Evolutionary conservation across 1,284 basidiomycete genomes (phyloP), one percentile per base, ranked within the genome.

Genomic region (Singerocomus rubriflavus): DNA sequence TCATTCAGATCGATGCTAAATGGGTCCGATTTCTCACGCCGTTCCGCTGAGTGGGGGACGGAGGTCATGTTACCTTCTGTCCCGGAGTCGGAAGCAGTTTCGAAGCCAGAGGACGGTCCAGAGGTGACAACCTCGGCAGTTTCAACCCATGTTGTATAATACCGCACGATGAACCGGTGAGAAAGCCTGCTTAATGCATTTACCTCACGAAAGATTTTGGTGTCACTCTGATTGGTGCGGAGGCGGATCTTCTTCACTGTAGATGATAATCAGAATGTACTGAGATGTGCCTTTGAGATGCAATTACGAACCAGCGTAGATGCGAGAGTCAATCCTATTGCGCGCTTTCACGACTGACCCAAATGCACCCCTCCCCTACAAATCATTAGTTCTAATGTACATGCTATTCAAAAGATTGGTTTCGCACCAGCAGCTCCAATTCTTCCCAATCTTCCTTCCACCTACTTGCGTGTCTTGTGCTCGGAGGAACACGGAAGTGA

Each of bases 321-420:
- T 84, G 30, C 81, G 74, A 30, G 67, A 76, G 66, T 91, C 88
- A 31, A 90, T 80, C 70, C 85, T 90, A 65, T 98, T 95, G 47
- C 86, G 77, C 1, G 93, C 94, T 68, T 98, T 98, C 39, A 97
- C 92, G 0, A 98, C 95, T 21, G 91, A 89, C 0, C 94, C 93
- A 66, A 95, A 98, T 0, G 89, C 93, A 1, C 94, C 94, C 65
- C 88, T 90, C 1, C 95, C 94, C 88, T 91, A 54, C 16, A 53
- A 12, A 31, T 36, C 3, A 6, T 57, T n/a, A 33, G 25, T 0
- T 14, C 25, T 10, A 34, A 35, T 7, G 10, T 33, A 40, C 31
- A 25, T 6, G 17, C 6, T 11, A 6, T 4, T 26, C 6, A 6
- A 12, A 8, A 44, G 30, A 27, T 26, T 6, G 13, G 36, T 25